These are phyloP conservation scores for Phytophthora hybrid DNA, from an alignment of 352 stramenopile species.

Conservation along the genomic window DNA sequence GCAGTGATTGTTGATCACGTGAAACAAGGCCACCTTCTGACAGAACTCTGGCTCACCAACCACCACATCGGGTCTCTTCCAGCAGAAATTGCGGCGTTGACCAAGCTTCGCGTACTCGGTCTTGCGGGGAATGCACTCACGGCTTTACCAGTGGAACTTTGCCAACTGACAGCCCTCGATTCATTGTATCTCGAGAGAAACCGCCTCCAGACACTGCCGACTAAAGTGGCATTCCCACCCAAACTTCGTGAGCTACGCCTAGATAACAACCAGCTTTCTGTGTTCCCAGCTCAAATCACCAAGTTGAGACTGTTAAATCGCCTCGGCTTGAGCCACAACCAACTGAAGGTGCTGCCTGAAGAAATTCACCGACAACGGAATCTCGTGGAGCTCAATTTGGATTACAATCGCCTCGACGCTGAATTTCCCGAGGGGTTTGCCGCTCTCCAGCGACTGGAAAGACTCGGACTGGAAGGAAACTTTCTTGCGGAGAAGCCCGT, in stretches of 20 bases:
- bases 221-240: constrained; percentile 45
- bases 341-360: constrained; percentile 45
- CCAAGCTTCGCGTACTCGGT: constrained; percentile 62
- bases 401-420: constrained; percentile 64
- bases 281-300: constrained; percentile 62
- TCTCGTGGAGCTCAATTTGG: constrained; percentile 73
- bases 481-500: constrained; percentile 32
- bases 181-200: constrained; percentile 77
- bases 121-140: constrained; percentile 66
- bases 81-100: constrained; percentile 57
- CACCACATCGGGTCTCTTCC: constrained; percentile 52
- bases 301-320: constrained; percentile 62
- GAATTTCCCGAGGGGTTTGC: constrained; percentile 50
- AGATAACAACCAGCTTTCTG: constrained; percentile 57
- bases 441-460: constrained; percentile 54
- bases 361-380: constrained; percentile 64
- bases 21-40: constrained; percentile 46
- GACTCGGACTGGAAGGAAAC: constrained; percentile 75
- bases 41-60: constrained; percentile 77
- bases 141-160: constrained; percentile 54
- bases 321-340: constrained; percentile 70
- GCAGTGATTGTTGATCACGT: constrained; percentile 44
- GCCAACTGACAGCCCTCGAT: constrained; percentile 48
- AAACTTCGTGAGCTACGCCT: constrained; percentile 60
- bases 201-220: constrained; percentile 47